These are phyloP conservation scores for Thelonectria discophora DNA, from an alignment of 2,329 filamentous ascomycete species.

Conservation along the genomic window DNA sequence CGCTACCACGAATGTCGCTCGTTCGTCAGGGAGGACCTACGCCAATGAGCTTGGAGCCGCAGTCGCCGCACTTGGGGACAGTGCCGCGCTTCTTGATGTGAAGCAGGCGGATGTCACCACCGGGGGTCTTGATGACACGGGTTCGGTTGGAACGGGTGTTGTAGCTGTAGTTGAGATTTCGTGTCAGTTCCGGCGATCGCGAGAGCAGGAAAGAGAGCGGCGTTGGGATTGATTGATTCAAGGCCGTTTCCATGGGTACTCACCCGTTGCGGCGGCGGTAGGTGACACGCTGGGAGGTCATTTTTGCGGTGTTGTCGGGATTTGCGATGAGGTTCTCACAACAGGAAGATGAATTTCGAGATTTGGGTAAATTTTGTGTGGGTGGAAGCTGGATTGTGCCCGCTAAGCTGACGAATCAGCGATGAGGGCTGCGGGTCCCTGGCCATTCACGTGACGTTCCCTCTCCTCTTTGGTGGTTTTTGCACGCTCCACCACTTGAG, in stretches of 20 bases:
- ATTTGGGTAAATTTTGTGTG: slow-evolving; percentile 56
- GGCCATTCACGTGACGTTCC: slow-evolving; percentile 33
- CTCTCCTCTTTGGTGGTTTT: slow-evolving; percentile 1
- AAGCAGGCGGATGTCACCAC: slow-evolving; percentile 92
- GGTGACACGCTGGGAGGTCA: slow-evolving; percentile 68
- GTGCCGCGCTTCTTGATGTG: slow-evolving; percentile 99
- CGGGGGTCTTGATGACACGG: slow-evolving; percentile 94
- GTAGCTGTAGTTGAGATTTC: slow-evolving; percentile 69
- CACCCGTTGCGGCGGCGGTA: slow-evolving; percentile 85
- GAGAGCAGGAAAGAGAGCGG: slow-evolving; percentile 11
- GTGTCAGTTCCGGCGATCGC: slow-evolving; percentile 37
- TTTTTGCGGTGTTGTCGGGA: slow-evolving; percentile 59
- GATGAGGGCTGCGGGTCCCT: slow-evolving; percentile 14
- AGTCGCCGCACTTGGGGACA: slow-evolving; percentile 99
- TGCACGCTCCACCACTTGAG: slow-evolving; percentile 9
- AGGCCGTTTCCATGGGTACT: slow-evolving; percentile 52
- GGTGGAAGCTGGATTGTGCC: slow-evolving; percentile 49
- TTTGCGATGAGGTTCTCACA: slow-evolving; percentile 50
- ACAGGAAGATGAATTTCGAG: slow-evolving; percentile 51
- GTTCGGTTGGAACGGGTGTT: slow-evolving; percentile 99
- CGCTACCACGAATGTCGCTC: slow-evolving; percentile 24
- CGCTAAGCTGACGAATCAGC: slow-evolving; percentile 52
- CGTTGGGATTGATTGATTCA: slow-evolving; percentile 30
- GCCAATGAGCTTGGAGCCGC: slow-evolving; percentile 95
- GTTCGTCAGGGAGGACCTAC: slow-evolving; percentile 70